These are phyloP conservation scores for Sporopachydermia lactativora DNA, from an alignment of 805 yeast species.

Conservation along the genomic window DNA sequence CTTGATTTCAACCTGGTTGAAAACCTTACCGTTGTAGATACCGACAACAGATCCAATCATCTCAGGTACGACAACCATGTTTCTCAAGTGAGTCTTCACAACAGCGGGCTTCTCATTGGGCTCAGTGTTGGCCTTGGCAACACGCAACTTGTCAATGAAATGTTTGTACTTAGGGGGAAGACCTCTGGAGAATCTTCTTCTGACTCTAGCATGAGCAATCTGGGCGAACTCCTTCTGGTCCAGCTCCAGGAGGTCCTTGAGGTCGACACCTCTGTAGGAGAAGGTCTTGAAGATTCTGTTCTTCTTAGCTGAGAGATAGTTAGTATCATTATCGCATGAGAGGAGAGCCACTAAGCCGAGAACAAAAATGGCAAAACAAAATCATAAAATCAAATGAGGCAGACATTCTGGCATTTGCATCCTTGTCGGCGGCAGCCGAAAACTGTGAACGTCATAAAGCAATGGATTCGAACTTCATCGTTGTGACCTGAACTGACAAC, in stretches of 20 bases:
- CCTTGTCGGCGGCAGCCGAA: no score
- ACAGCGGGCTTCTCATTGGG: conserved; percentile 93
- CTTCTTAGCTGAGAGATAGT: conserved; percentile 36
- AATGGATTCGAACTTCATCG: no score
- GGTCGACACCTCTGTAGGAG: conserved; percentile 98
- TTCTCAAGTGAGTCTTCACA: conserved; percentile 99
- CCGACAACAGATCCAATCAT: conserved; percentile 99
- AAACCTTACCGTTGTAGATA: conserved; percentile 98
- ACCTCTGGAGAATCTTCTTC: conserved; percentile 99
- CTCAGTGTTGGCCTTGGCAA: conserved; percentile 68
- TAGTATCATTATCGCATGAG: no score
- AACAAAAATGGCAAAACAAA: no score
- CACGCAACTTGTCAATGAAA: conserved; percentile 93
- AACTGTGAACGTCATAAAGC: no score
- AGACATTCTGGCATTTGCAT: no score
- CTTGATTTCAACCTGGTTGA: conserved; percentile 97
- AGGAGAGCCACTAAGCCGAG: no score
- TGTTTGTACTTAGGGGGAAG: conserved; percentile 90
- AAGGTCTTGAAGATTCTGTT: conserved; percentile 92
- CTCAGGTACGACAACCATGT: conserved; percentile 98
- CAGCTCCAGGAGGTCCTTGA: conserved; percentile 84
- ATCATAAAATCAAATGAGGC: no score
- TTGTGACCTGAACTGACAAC: no score
- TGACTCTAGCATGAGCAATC: conserved; percentile 95
- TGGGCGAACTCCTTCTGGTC: conserved; percentile 94